Evolutionary conservation across 2,329 filamentous ascomycete species (phyloP), one percentile per base, ranked within the genome.

Genomic region (Plenodomus tracheiphilus): DNA sequence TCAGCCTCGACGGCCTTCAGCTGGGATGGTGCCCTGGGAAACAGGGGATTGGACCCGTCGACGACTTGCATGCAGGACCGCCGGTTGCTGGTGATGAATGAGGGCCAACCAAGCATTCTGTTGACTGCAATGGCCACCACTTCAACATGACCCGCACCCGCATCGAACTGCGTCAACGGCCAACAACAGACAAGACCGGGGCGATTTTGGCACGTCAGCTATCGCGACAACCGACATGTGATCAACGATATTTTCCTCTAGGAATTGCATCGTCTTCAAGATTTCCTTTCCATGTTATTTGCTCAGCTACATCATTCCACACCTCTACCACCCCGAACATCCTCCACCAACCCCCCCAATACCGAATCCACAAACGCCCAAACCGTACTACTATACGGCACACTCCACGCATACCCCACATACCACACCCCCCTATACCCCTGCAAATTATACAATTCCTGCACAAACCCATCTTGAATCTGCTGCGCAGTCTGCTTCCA

Each of bases 1-100:
- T 65, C 57, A 63, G 61, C 64, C 63, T 67, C 53, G 62, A 61
- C 47, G 50, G 58, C 54, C 37, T 54, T 46, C 43, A 55, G 46
- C 51, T 49, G 49, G 52, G 42, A 49, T 53, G 15, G 46, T 49
- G 58, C 53, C 46, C 50, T 46, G 36, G 39, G 49, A 43, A 38
- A 54, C 54, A 39, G 54, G 52, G 53, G 59, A 56, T 65, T 53
- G 56, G 58, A 48, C 41, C 41, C 43, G 42, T 32, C 43, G 34
- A 28, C n/a, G 37, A 22, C 34, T 49, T 53, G 47, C 51, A 58
- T 39, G 45, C 46, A 51, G 51, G 56, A 49, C 44, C 47, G 36
- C 28, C 11, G 28, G 4, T 4, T 15, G 28, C 28, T 10, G 9
- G 49, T 25, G 47, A 51, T 16, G 39, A 47, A 20, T 47, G 42